Evolutionary conservation across 2,329 filamentous ascomycete genomes (phyloP), one percentile per base, ranked within the genome.

Genomic region (Plenodomus tracheiphilus): DNA sequence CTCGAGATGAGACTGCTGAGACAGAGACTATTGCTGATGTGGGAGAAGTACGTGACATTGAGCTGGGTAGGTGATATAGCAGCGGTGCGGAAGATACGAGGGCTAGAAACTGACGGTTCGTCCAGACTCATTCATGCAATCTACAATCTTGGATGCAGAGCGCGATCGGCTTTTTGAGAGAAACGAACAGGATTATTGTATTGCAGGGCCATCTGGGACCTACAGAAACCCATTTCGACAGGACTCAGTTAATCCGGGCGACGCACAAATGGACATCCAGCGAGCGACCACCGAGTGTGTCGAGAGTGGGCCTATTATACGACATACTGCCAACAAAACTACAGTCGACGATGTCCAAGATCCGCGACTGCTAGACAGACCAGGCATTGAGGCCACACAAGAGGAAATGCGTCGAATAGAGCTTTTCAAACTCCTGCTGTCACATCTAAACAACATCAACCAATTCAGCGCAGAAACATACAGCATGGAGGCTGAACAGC

Each of bases 201-300:
- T 20, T 32, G 49, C 49, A 17, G 55, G 52, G 7, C 52, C 55
- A n/a, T 55, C 44, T 7, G 55, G 52, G n/a, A 53, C 49, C 28
- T 47, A 55, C 10, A 39, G 18, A 18, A 41, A 51, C 9, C 41
- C 45, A 17, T 35, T 30, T 11, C 43, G 44, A 35, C 49, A 47
- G 19, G 52, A 58, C 19, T 56, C 52, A 0, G 52, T 53, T 22
- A 51, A 55, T 7, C 41, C 52, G 16, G 28, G 17, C 13, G 47
- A 45, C 5, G 43, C 46, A 17, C 51, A 49, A 36, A 17, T 36
- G 6, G 37, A 32, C 17, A 40, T 13, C 19, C 37, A 4, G 18
- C 2, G 16, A 16, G 1, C 34, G 13, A 9, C 18, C 1, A 13
- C 18, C 18, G 38, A 42, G 19, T 32, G 13, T 13, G 18, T 25